Evolutionary conservation across 345 rosid genomes (phyloP), one percentile per base, ranked within the genome.

Genomic region (Microthlaspi erraticum): DNA sequence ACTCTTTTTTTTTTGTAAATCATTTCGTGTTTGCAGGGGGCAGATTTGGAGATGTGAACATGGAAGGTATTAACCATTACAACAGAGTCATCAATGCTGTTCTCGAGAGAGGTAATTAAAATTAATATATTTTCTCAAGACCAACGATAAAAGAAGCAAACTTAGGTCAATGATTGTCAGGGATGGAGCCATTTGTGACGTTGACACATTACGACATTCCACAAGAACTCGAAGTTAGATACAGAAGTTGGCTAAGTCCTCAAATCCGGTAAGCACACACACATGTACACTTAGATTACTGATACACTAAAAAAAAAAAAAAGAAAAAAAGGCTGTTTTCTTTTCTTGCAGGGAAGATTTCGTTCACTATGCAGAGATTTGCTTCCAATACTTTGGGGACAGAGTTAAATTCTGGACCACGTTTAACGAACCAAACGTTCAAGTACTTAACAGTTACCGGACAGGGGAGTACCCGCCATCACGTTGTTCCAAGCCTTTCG

Each of bases 171-270:
- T 29, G 56, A 46, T 64, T 75, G 46, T 10, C 85, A 92, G 98
- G 94, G 44, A 88, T 92, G 41, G 77, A 80, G 50, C 89, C 94
- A 31, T 89, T 92, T 76, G 91, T 89, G 59, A 80, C 92, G 7
- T 74, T 89, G 73, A 82, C 84, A 57, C 94, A 92, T 81, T 85
- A 68, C 10, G 94, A 88, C 69, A 52, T 82, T 42, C 98, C 98
- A 72, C 88, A 88, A 76, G 94, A 86, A 73, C 89, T 92, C 11
- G 94, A 77, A 64, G 45, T 57, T 36, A 85, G 91, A 85, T 92
- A 89, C 39, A 76, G 88, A 77, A 79, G 81, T 36, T 89, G 94
- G 96, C 81, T 87, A 53, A 86, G 82, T 59, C 82, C 83, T 2
- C 73, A 78, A 74, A 59, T 81, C 54, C 85, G 79, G 93, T 87